Conservation (phyloP, 345 rosid species). For the Hibiscus trionum region DNA sequence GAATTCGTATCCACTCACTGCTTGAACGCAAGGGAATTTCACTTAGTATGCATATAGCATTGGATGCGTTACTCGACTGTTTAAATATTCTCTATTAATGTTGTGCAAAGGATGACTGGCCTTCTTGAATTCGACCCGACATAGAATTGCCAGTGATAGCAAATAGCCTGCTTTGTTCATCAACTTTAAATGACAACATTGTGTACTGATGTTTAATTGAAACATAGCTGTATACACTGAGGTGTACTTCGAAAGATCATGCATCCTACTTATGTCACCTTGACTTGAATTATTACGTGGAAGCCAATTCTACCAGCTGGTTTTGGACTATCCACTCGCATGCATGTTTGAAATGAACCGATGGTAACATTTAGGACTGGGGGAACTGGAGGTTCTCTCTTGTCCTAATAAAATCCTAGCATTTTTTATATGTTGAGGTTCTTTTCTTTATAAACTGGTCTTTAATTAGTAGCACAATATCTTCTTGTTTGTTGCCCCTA, state of each 20-base stretch:
- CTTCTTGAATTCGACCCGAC: not conserved
- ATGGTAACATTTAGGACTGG: not conserved
- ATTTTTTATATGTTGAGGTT: not conserved
- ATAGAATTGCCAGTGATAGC: not conserved
- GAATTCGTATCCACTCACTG: not conserved
- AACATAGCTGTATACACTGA: too few species aligned
- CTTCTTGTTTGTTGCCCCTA: too few species aligned
- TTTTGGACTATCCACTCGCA: too few species aligned
- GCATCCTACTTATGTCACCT: not conserved
- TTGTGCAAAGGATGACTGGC: not conserved
- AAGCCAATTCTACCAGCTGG: too few species aligned
- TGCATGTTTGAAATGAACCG: not conserved
- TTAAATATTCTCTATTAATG: not conserved
- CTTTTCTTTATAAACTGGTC: not conserved
- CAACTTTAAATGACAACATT: not conserved
- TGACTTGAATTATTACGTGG: not conserved
- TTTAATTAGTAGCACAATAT: not conserved
- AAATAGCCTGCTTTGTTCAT: not conserved
- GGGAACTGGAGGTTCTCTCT: not conserved
- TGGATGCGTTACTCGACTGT: not conserved
- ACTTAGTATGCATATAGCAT: not conserved
- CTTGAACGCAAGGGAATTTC: not conserved
- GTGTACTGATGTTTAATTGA: not conserved
- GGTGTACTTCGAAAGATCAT: too few species aligned
- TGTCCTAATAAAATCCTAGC: not conserved